These are phyloP conservation scores for Phytophthora pini DNA, from an alignment of 352 stramenopile species.

Conservation along the genomic window DNA sequence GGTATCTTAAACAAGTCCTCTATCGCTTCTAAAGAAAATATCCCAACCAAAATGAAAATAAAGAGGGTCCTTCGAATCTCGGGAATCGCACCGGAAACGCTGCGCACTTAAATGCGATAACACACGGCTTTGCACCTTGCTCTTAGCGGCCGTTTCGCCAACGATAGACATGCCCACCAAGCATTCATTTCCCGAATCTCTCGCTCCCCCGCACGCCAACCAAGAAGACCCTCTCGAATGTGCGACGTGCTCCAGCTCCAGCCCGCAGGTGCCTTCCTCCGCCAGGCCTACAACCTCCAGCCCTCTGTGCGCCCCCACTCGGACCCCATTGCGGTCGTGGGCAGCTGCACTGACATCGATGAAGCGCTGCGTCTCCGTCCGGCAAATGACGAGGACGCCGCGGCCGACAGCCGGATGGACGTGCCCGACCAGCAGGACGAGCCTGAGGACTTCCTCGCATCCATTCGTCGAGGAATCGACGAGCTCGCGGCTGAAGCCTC, in stretches of 20 bases:
- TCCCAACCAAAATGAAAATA: not conserved
- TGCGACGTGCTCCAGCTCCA: slow-evolving; percentile 39
- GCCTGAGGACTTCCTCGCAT: slow-evolving; percentile 37
- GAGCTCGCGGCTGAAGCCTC: slow-evolving; percentile 22
- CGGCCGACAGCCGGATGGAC: slow-evolving; percentile 2
- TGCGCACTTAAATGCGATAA: slow-evolving; percentile 18
- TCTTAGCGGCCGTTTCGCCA: slow-evolving; percentile 10
- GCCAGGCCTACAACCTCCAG: slow-evolving; percentile 13
- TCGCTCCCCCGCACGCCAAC: slow-evolving; percentile 20
- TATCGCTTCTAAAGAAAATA: not conserved
- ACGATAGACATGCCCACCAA: not conserved
- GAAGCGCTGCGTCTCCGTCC: slow-evolving; percentile 23
- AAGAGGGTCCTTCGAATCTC: slow-evolving; percentile 25
- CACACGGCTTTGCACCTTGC: slow-evolving; percentile 14
- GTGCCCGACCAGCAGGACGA: slow-evolving; percentile 21
- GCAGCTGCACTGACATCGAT: slow-evolving; percentile 39
- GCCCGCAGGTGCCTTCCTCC: slow-evolving; percentile 44
- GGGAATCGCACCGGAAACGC: slow-evolving; percentile 21
- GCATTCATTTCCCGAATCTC: slow-evolving; percentile 36
- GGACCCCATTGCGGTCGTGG: slow-evolving; percentile 27
- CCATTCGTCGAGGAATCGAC: slow-evolving; percentile 43
- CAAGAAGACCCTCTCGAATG: slow-evolving; percentile 20
- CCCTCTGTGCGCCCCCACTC: slow-evolving; percentile 7
- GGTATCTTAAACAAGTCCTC: not conserved
- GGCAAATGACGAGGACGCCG: slow-evolving; percentile 19